Evolutionary conservation across 305 asterid genomes (phyloP).

Genomic region (Petunia hybrid): DNA sequence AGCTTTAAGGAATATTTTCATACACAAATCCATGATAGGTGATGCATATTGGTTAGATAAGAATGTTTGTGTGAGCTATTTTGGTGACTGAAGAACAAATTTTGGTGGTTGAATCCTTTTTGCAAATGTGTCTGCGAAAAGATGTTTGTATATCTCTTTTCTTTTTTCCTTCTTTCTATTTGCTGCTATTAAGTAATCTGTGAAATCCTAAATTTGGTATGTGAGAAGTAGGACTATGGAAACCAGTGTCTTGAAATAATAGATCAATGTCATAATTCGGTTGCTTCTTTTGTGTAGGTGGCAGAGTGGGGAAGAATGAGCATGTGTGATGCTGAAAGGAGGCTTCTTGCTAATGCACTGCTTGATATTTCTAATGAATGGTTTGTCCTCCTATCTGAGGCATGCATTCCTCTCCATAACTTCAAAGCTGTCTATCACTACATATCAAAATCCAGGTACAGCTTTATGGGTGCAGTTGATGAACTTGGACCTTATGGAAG

Average conservation of each 20-base stretch:
- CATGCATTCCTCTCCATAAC: slow-evolving; percentile 55
- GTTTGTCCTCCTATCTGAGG: slow-evolving; percentile 54
- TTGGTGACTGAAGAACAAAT: background rate
- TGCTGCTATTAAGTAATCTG: background rate
- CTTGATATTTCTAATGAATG: slow-evolving; percentile 56
- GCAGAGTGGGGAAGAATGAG: slow-evolving; percentile 60
- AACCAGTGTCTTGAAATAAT: background rate
- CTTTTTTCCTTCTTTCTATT: background rate
- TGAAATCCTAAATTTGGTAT: slow-evolving; percentile 12
- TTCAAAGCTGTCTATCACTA: slow-evolving; percentile 46
- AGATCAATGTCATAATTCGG: background rate
- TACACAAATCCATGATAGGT: background rate
- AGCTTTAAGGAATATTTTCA: background rate
- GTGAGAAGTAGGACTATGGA: background rate
- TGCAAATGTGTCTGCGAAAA: background rate
- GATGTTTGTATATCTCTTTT: background rate
- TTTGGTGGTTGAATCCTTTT: background rate
- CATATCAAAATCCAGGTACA: slow-evolving; percentile 47
- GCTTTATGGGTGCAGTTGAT: slow-evolving; percentile 50
- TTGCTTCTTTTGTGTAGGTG: slow-evolving; percentile 38
- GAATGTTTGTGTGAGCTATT: background rate
- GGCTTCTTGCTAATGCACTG: slow-evolving; percentile 56
- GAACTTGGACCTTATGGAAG: slow-evolving; percentile 53
- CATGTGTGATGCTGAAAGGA: slow-evolving; percentile 61
- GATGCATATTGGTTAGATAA: background rate